Conservation (phyloP, 2,329 filamentous ascomycete genomes). For the Curvularia sp. region DNA sequence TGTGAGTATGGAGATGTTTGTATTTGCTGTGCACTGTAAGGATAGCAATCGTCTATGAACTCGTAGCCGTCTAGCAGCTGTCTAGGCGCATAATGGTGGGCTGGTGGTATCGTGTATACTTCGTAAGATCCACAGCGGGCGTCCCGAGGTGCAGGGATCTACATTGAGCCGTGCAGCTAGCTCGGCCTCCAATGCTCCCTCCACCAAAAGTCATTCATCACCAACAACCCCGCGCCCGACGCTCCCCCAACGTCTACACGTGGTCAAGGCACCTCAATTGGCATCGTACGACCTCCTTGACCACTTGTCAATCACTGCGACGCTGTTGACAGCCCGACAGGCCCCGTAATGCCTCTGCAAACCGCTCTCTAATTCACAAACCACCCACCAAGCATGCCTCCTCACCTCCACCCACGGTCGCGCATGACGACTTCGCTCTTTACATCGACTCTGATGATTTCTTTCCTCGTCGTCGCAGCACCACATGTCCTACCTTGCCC, state of each 20-base stretch:
- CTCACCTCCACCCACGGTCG: slow-evolving; percentile 88
- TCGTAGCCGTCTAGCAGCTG: slow-evolving; percentile 1
- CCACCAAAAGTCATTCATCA: slow-evolving; percentile 39
- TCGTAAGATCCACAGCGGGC: slow-evolving; percentile 13
- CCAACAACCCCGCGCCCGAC: slow-evolving; percentile 27
- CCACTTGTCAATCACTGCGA: background rate
- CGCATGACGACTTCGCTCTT: slow-evolving; percentile 94
- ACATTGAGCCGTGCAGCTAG: slow-evolving; percentile 16
- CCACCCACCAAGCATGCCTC: slow-evolving; percentile 66
- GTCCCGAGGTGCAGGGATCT: slow-evolving; percentile 22
- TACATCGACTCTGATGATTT: slow-evolving; percentile 86
- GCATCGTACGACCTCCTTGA: slow-evolving; percentile 22
- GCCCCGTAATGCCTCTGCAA: slow-evolving; percentile 41
- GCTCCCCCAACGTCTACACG: slow-evolving; percentile 15
- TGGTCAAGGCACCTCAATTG: slow-evolving; percentile 44
- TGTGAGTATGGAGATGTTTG: background rate
- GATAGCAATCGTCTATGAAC: slow-evolving; percentile 2
- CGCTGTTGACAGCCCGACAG: slow-evolving; percentile 27
- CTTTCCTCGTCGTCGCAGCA: slow-evolving; percentile 88
- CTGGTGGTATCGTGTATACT: slow-evolving; percentile 13
- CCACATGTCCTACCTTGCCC: slow-evolving; percentile 93
- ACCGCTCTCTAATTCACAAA: slow-evolving; percentile 23
- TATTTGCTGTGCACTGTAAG: background rate
- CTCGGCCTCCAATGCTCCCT: slow-evolving; percentile 18
- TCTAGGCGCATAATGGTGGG: slow-evolving; percentile 8